Conservation (phyloP, 768 basidiomycete species). For the Aureoboletus auriporus region DNA sequence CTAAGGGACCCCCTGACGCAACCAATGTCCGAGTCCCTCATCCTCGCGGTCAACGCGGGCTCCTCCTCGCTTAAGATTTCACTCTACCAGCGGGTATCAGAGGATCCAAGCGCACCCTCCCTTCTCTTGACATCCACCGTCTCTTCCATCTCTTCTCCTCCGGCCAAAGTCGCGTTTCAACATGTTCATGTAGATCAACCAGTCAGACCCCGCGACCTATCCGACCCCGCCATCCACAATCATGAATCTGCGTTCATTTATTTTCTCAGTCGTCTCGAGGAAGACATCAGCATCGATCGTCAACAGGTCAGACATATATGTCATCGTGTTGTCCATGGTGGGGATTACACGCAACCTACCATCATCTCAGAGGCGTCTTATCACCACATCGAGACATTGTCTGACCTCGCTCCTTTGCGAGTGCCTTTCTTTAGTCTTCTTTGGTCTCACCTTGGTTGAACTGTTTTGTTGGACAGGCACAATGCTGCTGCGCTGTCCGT, state of each 20-base stretch:
- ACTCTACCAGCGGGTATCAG: constrained; percentile 43
- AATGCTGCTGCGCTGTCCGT: constrained; percentile 60
- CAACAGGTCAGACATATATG: constrained; percentile 52
- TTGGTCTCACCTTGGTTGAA: not conserved
- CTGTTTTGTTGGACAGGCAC: constrained; percentile 37
- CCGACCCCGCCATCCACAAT: constrained; percentile 40
- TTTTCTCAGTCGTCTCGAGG: constrained; percentile 49
- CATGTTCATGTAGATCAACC: not conserved
- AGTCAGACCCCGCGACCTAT: constrained; percentile 19
- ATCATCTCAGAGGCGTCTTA: constrained; percentile 63
- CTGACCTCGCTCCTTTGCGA: constrained; percentile 77
- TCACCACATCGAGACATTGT: constrained; percentile 68
- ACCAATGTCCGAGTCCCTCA: constrained; percentile 30
- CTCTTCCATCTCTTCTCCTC: constrained; percentile 55
- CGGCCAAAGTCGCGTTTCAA: constrained; percentile 48
- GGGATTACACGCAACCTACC: constrained; percentile 68
- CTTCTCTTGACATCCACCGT: constrained; percentile 51
- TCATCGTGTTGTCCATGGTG: constrained; percentile 87
- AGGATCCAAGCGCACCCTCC: constrained; percentile 32
- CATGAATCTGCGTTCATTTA: constrained; percentile 61
- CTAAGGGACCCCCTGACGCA: not conserved
- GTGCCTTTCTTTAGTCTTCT: constrained; percentile 24
- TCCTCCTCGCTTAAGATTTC: constrained; percentile 86
- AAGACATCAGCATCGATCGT: constrained; percentile 39
- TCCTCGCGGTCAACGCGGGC: constrained; percentile 75